phyloP scores from a whole-genome alignment of 352 stramenopile species.

The Phytophthora sojae region DNA sequence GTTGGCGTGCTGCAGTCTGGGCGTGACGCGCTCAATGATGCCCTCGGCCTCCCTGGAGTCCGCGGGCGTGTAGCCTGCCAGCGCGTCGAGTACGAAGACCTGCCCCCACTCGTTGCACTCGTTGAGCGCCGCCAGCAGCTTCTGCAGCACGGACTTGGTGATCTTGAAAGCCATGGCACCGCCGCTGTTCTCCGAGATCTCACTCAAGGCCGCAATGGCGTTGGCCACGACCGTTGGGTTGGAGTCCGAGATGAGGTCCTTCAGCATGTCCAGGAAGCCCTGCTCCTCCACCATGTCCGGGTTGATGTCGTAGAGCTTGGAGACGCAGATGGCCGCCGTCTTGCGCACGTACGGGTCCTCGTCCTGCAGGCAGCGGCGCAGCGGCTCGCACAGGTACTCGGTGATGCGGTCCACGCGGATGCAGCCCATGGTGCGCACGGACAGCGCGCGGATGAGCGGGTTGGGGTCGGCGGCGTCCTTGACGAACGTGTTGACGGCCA shows the following conservation, averaged over 20 bases:
- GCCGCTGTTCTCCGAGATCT: constrained; percentile 97
- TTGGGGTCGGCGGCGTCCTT: constrained; percentile 92
- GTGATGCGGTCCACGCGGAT: constrained; percentile 99
- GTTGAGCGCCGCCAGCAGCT: constrained; percentile 98
- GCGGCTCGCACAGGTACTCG: constrained; percentile 98
- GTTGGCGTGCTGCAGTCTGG: constrained; percentile 98
- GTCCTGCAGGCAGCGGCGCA: constrained; percentile 94
- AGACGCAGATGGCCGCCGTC: constrained; percentile 99
- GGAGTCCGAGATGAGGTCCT: constrained; percentile 98
- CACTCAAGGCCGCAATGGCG: constrained; percentile 96
- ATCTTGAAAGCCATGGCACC: constrained; percentile 92
- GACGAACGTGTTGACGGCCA: constrained; percentile 99
- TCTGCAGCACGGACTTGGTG: constrained; percentile 97
- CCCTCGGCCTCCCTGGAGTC: constrained; percentile 97
- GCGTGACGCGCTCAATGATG: constrained; percentile 99
- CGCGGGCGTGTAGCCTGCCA: constrained; percentile 95
- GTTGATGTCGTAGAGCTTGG: constrained; percentile 99
- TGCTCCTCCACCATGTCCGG: constrained; percentile 97
- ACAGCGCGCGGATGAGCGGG: constrained; percentile 96
- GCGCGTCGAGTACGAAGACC: constrained; percentile 98
- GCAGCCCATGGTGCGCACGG: constrained; percentile 99
- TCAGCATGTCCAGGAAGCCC: constrained; percentile 96
- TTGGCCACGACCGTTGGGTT: constrained; percentile 99
- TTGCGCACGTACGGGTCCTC: constrained; percentile 99
- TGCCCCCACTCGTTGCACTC: constrained; percentile 99